Conservation (phyloP, 345 rosid species). For the Draba incana region DNA sequence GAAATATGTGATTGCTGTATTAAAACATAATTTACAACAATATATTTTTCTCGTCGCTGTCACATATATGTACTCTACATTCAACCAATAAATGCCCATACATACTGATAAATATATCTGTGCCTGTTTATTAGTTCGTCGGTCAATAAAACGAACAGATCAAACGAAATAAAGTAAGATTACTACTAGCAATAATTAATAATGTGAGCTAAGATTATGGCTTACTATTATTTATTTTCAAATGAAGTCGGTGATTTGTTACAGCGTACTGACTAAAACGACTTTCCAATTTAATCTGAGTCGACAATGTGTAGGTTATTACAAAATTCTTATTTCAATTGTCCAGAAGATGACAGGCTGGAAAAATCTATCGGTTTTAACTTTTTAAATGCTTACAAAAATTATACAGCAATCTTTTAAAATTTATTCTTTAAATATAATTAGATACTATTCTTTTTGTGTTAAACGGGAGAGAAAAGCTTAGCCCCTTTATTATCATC, state of each 20-base stretch:
- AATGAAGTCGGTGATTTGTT: conserved; percentile 35
- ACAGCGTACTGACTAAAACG: conserved; percentile 31
- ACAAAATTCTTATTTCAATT: neutral
- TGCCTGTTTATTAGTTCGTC: conserved; percentile 1
- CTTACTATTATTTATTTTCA: no score
- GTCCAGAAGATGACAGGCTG: conserved; percentile 31
- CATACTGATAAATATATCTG: no score
- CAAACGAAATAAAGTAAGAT: conserved; percentile 21
- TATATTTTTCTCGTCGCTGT: neutral
- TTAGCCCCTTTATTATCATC: no score
- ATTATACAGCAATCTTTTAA: neutral
- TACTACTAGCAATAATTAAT: neutral
- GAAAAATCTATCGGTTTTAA: conserved; percentile 16
- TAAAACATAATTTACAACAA: neutral
- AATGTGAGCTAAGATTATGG: neutral
- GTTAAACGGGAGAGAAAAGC: no score
- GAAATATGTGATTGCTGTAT: neutral
- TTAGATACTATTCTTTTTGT: no score
- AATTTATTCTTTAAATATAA: no score
- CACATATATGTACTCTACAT: neutral
- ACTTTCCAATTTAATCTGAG: conserved; percentile 36
- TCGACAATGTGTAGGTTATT: conserved; percentile 39
- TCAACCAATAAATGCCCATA: conserved; percentile 9
- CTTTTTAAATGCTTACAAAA: conserved; percentile 1
- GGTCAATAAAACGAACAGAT: conserved; percentile 36